Evolutionary conservation across 768 basidiomycete species (phyloP).

Genomic region (Leccinum variicolor): DNA sequence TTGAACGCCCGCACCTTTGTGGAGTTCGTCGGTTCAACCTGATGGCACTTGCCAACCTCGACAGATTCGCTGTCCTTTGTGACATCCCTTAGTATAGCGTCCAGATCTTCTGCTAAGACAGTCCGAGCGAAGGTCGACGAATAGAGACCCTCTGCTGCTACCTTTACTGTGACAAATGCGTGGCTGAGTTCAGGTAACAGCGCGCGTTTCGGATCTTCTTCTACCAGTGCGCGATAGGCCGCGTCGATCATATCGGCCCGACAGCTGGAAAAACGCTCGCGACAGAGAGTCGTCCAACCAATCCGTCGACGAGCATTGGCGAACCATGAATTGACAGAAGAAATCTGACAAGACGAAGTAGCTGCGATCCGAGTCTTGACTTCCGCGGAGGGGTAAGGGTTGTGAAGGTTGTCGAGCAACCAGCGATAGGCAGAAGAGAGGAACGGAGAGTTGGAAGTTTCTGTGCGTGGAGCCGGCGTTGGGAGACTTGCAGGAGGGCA

Average conservation of each 20-base stretch:
- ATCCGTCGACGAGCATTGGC: constrained; percentile 45
- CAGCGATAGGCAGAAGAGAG: constrained; percentile 34
- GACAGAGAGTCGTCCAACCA: constrained; percentile 47
- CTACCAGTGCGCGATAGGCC: constrained; percentile 27
- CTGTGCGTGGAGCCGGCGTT: neutral
- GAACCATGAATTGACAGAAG: constrained; percentile 47
- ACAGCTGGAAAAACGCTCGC: constrained; percentile 23
- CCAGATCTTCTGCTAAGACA: constrained; percentile 26
- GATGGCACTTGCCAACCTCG: neutral
- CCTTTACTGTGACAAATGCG: constrained; percentile 32
- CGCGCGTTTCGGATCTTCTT: constrained; percentile 12
- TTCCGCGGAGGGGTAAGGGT: constrained; percentile 46
- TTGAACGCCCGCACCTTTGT: constrained; percentile 1
- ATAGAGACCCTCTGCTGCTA: constrained; percentile 30
- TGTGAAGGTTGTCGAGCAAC: constrained; percentile 44
- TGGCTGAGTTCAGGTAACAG: constrained; percentile 18
- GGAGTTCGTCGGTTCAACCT: neutral
- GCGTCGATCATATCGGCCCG: constrained; percentile 27
- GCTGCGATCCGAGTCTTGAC: constrained; percentile 24
- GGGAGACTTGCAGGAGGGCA: neutral
- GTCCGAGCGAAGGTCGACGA: constrained; percentile 26
- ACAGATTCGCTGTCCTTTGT: constrained; percentile 8
- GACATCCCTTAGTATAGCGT: constrained; percentile 28
- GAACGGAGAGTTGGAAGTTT: neutral
- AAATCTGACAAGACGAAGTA: constrained; percentile 14